These are phyloP conservation scores for Trichoderma lentiforme DNA, from an alignment of 2,329 filamentous ascomycete species.

Conservation along the genomic window DNA sequence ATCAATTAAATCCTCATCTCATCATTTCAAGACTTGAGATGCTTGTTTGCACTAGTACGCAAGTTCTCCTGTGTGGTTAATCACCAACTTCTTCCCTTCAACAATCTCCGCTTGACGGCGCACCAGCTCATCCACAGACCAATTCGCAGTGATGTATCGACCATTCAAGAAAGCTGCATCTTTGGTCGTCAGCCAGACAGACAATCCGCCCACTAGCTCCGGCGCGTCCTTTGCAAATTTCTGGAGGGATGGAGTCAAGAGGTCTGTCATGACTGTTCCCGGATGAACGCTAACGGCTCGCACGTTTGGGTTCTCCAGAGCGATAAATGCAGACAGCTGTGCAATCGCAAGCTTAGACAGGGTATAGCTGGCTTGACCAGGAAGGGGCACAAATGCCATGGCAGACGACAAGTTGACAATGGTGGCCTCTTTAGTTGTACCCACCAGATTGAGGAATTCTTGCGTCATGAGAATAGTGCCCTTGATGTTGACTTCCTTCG, in stretches of 20 bases:
- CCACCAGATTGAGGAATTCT: neutral
- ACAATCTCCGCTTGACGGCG: neutral
- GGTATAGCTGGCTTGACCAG: neutral
- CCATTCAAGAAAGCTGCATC: slow-evolving; percentile 3
- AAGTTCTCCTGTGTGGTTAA: neutral
- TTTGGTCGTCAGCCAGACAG: neutral
- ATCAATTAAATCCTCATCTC: neutral
- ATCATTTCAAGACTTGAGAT: neutral
- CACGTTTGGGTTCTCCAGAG: neutral
- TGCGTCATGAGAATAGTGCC: neutral
- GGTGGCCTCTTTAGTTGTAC: neutral
- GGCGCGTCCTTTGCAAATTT: neutral
- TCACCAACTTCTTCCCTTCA: neutral
- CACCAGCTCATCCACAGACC: slow-evolving; percentile 14
- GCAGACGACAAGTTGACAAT: slow-evolving; percentile 1
- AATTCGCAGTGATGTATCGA: neutral
- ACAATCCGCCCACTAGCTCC: neutral
- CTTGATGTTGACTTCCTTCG: slow-evolving; percentile 9
- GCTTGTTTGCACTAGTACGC: neutral
- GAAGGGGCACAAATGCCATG: neutral
- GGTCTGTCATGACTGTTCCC: slow-evolving; percentile 1
- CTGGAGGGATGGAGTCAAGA: neutral
- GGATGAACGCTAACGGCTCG: slow-evolving; percentile 2
- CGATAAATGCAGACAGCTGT: neutral
- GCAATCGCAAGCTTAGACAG: slow-evolving; percentile 8